A percentile compares a stretch with the other conserved stretches of the same genome.
These are phyloP conservation scores for Rosa multiflora DNA, from an alignment of 306 rosid species.

Conservation along the genomic window DNA sequence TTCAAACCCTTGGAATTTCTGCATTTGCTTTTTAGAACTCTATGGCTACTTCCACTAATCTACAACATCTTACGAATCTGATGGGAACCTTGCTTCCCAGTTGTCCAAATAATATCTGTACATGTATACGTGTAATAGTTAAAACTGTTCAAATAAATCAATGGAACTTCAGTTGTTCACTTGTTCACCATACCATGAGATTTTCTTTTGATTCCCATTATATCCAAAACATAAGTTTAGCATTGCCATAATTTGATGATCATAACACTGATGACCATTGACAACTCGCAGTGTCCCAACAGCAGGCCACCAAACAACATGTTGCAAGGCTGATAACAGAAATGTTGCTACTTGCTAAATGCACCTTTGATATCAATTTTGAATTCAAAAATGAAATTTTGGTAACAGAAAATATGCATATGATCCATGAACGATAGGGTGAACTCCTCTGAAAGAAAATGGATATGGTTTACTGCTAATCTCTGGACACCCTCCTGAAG, in stretches of 20 bases:
- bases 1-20: slow-evolving; percentile 73
- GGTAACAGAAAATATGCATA: too few relatives aligned
- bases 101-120: background rate
- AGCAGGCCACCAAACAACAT: background rate
- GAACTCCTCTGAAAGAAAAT: too few relatives aligned
- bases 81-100: background rate
- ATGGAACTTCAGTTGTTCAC: background rate
- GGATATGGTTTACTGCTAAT: background rate
- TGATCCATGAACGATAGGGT: too few relatives aligned
- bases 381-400: too few relatives aligned
- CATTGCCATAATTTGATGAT: background rate
- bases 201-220: background rate
- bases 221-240: too few relatives aligned
- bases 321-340: background rate
- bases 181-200: background rate
- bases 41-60: slow-evolving; percentile 75
- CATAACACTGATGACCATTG: background rate
- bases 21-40: slow-evolving; percentile 78
- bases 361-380: background rate
- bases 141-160: background rate
- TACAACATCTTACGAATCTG: background rate
- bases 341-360: background rate
- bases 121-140: background rate
- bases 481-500: background rate
- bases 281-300: background rate